Base-by-base conservation (phyloP, 768 basidiomycete species). In the Tubosaeta sp. region DNA sequence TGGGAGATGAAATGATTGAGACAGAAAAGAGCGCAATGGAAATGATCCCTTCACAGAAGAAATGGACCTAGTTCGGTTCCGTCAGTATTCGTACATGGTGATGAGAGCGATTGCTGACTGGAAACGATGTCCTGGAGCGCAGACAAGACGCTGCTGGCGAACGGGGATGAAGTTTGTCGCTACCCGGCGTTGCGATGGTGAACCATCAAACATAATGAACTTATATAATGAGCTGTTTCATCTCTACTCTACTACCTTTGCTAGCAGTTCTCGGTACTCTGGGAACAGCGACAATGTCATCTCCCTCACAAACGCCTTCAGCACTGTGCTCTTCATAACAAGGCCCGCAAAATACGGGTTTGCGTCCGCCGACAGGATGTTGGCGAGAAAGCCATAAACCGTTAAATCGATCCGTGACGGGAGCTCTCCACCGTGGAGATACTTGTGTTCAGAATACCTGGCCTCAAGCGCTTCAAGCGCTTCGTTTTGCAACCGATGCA, bases 341-440 rank as follows among this genome's bases (percentile, higher is more conserved):
- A 68, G 48, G 17, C 29, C 31, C 43, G 56, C 6, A 52, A 66
- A 68, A 27, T 69, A 60, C 14, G 68, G 70, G 49, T 66, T 71
- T 6, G 44, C 57, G 1, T 22, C 45, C 42, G 46, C 43, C 17
- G 59, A 41, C 9, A 70, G 33, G 10, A 55, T 54, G 42, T 71
- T 71, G 43, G 69, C 66, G 7, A 70, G 63, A 52, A 70, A 70
- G 16, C 53, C 70, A 32, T 63, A 62, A 37, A 65, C 56, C 9
- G 57, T 66, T 17, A 70, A 48, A 50, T 70, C 70, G 11, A 70
- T 62, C 43, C 58, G 51, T 0, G 68, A 69, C 1, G 68, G 68
- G 43, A 46, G 41, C 11, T 65, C 58, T 4, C 54, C 59, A 3
- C 52, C 66, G 16, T 70, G 70, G 25, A 69, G 56, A 45, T 59